Conservation (phyloP, 2,329 filamentous ascomycete species). For the Ophiostoma ulmi region DNA sequence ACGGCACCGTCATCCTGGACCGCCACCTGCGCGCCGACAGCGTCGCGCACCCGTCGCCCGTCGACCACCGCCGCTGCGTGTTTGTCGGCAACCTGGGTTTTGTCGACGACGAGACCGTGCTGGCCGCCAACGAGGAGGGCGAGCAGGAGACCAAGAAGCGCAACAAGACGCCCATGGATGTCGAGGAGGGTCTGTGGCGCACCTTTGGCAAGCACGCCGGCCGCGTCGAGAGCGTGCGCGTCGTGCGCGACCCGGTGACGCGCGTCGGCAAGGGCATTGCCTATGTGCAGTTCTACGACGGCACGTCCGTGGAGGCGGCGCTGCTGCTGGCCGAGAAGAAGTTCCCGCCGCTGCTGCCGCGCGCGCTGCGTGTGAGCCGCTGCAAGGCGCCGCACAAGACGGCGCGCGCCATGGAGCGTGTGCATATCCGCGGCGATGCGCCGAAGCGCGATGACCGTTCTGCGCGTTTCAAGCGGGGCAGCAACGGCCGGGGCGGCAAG, state of each 20-base stretch:
- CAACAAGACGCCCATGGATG: conserved; percentile 70
- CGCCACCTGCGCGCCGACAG: conserved; percentile 88
- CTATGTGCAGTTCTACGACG: conserved; percentile 92
- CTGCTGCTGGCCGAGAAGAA: conserved; percentile 84
- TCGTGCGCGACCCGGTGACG: conserved; percentile 82
- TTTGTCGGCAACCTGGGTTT: conserved; percentile 97
- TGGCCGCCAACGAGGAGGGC: conserved; percentile 55
- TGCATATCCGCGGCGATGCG: conserved; percentile 13
- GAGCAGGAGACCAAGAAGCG: conserved; percentile 42
- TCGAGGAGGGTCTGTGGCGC: conserved; percentile 89
- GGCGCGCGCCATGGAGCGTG: conserved; percentile 45
- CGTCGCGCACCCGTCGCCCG: conserved; percentile 76
- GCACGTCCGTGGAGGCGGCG: conserved; percentile 84
- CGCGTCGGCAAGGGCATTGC: conserved; percentile 95
- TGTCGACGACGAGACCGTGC: conserved; percentile 81
- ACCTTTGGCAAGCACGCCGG: conserved; percentile 69
- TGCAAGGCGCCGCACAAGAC: conserved; percentile 70
- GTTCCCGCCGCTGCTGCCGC: conserved; percentile 89
- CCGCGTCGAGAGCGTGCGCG: conserved; percentile 85
- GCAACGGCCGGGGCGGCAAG: background rate
- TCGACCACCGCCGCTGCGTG: conserved; percentile 83
- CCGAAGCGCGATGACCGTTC: conserved; percentile 23
- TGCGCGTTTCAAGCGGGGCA: conserved; percentile 21
- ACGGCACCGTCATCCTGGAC: conserved; percentile 76
- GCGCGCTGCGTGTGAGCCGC: conserved; percentile 76